A percentile compares a stretch with the other conserved stretches of the same genome.
These are phyloP conservation scores for Chenopodium berlandieri DNA, from an alignment of 148 eudicot genomes.

Conservation along the genomic window DNA sequence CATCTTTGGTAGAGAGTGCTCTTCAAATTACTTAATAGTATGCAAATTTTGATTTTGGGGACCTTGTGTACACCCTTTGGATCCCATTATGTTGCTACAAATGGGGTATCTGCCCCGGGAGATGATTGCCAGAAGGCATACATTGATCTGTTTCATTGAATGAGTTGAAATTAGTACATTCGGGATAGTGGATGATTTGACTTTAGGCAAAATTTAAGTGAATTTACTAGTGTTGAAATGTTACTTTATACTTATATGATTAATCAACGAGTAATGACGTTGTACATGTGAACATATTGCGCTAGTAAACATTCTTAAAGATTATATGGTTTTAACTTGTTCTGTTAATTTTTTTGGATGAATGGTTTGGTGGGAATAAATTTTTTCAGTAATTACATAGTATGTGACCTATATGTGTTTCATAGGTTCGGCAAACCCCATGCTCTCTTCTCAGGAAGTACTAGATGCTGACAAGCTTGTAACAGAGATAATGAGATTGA, in stretches of 20 bases:
- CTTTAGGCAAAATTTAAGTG: not conserved
- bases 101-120: not conserved
- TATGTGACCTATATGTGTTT: not conserved
- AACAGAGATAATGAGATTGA: constrained; percentile 47
- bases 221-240: no score
- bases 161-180: not conserved
- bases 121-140: not conserved
- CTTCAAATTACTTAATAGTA: not conserved
- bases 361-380: not conserved
- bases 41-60: not conserved
- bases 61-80: not conserved
- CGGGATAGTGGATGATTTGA: not conserved
- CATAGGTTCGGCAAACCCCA: constrained; percentile 72
- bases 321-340: not conserved
- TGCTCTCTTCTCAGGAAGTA: constrained; percentile 75
- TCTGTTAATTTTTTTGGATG: not conserved
- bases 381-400: not conserved
- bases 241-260: not conserved
- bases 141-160: not conserved
- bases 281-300: not conserved
- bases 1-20: not conserved
- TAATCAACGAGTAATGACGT: not conserved
- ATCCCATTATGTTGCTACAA: not conserved
- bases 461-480: constrained; percentile 59
- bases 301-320: not conserved